Conservation (phyloP, 768 basidiomycete genomes). For the Phylloporus scabripes region DNA sequence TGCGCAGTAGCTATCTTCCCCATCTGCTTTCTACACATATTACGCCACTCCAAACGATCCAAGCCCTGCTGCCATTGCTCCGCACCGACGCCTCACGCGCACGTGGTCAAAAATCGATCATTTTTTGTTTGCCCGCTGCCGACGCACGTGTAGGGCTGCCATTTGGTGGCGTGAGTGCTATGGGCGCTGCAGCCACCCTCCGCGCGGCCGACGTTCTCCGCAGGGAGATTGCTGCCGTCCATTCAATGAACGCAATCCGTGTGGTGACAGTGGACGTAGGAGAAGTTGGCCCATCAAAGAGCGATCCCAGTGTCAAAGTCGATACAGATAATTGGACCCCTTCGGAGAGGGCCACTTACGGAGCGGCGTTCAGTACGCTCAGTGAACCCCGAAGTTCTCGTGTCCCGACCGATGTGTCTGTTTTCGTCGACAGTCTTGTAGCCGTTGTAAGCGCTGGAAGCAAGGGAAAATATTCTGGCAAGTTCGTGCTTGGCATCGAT, state of each 20-base stretch:
- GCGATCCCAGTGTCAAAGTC: constrained; percentile 34
- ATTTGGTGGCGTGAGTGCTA: constrained; percentile 56
- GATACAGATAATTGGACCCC: constrained; percentile 69
- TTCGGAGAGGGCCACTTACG: constrained; percentile 69
- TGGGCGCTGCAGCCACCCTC: constrained; percentile 70
- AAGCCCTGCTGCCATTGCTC: constrained; percentile 70
- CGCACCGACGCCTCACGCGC: constrained; percentile 57
- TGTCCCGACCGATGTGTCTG: constrained; percentile 49
- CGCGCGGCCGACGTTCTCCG: constrained; percentile 70
- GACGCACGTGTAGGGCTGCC: constrained; percentile 74
- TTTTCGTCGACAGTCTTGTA: constrained; percentile 56
- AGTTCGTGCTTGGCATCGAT: constrained; percentile 39
- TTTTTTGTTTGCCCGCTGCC: constrained; percentile 70
- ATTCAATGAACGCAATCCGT: constrained; percentile 47
- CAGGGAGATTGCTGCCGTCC: constrained; percentile 65
- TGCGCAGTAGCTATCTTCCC: constrained; percentile 58
- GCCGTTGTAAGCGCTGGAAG: constrained; percentile 55
- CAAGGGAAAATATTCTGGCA: constrained; percentile 34
- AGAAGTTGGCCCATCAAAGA: constrained; percentile 31
- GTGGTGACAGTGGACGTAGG: constrained; percentile 76
- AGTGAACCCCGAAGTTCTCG: constrained; percentile 40
- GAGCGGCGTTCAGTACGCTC: constrained; percentile 56
- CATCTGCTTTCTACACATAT: constrained; percentile 73
- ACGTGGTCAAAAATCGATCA: constrained; percentile 43
- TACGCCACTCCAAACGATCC: constrained; percentile 70